Evolutionary conservation across 192 early-diverging fungal genomes (phyloP), one percentile per base, ranked within the genome.

Genomic region (Gryganskiella cystojenkinii): DNA sequence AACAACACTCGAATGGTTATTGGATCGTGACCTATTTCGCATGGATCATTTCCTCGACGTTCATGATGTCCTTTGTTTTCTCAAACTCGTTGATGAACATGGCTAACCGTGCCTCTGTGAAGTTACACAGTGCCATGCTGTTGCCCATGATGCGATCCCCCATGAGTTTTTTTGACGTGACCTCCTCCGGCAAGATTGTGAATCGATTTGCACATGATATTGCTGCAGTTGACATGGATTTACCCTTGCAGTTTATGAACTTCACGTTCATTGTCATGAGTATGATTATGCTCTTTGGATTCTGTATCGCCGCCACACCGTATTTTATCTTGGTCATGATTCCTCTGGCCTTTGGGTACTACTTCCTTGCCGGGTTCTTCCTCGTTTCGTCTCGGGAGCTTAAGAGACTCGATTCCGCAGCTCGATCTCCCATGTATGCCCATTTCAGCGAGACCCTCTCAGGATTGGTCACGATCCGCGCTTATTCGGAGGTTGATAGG

Each of bases 141-240:
- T 46, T 82, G 13, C 86, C 83, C 28, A 80, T 91, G 40, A 34
- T 91, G 7, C 84, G 80, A 40, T 73, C 84, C 9, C 84, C 84
- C 9, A 81, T 82, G 75, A 40, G 46, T 31, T 86, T 80, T 60
- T 86, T 86, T 68, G 57, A 59, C 15, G 37, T 59, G 2, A 59
- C 57, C 57, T 59, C 57, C 25, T 59, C 57, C 3, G 92, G 93
- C 56, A 87, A 92, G 30, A 85, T 94, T 61, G 60, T 92, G 33
- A 96, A 94, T 82, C 81, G 95, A 17, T 94, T 93, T 67, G 84
- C 90, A 22, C 87, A 90, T 33, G 92, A 96, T 70, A 89, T 95
- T 67, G 85, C 88, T 52, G 83, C 84, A 1, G 65, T 95, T 35
- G 93, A 95, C 57, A 82, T 85, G 13, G 31, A 25, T 2, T 66